Evolutionary conservation across 768 basidiomycete species (phyloP), one percentile per base, ranked within the genome.

Genomic region (Clathrus columnatus): DNA sequence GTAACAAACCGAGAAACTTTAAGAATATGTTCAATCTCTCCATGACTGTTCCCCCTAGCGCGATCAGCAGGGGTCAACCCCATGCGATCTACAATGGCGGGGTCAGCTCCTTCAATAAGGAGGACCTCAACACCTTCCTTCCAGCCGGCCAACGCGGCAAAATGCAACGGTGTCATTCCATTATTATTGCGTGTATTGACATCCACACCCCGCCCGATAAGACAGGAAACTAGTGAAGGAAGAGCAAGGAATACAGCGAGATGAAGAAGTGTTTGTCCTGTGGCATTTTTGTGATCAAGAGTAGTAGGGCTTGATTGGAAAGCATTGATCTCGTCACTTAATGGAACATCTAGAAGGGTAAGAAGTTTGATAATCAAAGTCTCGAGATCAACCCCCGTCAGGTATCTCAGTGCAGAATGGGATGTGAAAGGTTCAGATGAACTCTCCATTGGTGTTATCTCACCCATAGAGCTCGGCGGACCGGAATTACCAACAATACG

Each of bases 141-240:
- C 14, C 86, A 82, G 21, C 77, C 78, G 6, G 73, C 74, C 29
- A 94, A 69, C 0, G 82, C 85, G 17, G 93, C 88, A 63, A 94
- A 87, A 69, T 94, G 89, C 29, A 97, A 70, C 0, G 96, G 82
- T 0, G 94, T 98, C 66, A 79, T 91, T 14, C 95, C 95, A 67
- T 92, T 95, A 48, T 80, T 75, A 68, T 99, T 96, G 48, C 90
- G 82, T 14, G 76, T 77, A 65, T 98, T 91, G 51, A 93, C 61
- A 64, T 93, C 90, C 32, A 85, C 82, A 6, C 77, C 81, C 52
- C 79, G 86, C 4, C 73, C 69, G 55, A 95, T 70, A 55, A 99
- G 74, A 70, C 88, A 90, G 45, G 72, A 64, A 17, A 84, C 78
- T 28, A 98, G 77, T 5, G 80, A 71, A 7, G 80, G 70, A 67